Conservation (phyloP, 371 early-diverging fungal species). For the Actinomucor elegans region DNA sequence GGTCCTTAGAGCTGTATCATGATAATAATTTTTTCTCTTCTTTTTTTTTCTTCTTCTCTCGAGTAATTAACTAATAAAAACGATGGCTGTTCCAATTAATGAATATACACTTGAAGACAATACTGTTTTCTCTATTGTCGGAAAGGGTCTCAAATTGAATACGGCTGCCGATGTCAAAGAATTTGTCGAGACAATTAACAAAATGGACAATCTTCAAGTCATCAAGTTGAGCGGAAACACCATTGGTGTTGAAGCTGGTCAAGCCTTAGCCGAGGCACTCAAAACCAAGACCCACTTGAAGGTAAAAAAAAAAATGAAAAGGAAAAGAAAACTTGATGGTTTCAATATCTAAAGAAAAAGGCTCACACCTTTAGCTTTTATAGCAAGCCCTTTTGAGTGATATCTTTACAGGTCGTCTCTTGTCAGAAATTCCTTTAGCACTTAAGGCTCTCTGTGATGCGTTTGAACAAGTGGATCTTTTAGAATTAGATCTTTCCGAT, state of each 20-base stretch:
- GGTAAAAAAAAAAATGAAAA: conserved; percentile 63
- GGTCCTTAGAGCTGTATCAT: too few relatives aligned
- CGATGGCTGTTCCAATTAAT: conserved; percentile 43
- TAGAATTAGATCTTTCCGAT: conserved; percentile 89
- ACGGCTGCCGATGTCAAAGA: conserved; percentile 80
- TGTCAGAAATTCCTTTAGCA: conserved; percentile 85
- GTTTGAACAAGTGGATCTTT: conserved; percentile 70
- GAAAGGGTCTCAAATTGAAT: conserved; percentile 78
- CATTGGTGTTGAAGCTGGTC: conserved; percentile 90
- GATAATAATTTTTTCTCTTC: neutral
- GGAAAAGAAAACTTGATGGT: too few relatives aligned
- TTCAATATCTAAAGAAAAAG: neutral
- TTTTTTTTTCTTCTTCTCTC: neutral
- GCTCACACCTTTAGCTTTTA: neutral
- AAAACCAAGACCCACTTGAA: conserved; percentile 66
- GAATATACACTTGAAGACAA: conserved; percentile 41
- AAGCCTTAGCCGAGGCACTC: conserved; percentile 78
- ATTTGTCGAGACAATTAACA: conserved; percentile 70
- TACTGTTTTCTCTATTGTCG: conserved; percentile 63
- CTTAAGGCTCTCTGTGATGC: conserved; percentile 85
- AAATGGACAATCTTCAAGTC: conserved; percentile 65
- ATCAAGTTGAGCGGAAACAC: conserved; percentile 92
- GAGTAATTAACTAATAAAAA: neutral
- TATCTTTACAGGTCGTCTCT: conserved; percentile 93
- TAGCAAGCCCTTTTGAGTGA: conserved; percentile 73